Percentiles rank a stretch among this genome's conserved stretches.
Evolutionary conservation across 371 early-diverging fungal genomes (phyloP).

Genomic region (Dipsacomyces acuminosporus): DNA sequence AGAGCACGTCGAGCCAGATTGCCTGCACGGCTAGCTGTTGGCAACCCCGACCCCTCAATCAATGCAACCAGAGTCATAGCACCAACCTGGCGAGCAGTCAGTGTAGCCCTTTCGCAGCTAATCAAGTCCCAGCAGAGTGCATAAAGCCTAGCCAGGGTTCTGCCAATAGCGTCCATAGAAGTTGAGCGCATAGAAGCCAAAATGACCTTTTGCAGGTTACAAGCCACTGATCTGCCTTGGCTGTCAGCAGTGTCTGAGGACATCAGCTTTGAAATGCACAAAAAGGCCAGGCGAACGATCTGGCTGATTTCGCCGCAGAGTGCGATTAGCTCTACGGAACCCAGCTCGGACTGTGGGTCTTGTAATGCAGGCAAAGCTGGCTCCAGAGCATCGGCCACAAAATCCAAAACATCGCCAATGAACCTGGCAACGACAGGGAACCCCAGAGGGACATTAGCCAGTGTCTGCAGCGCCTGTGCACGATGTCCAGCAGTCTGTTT

Average conservation of each 20-base stretch:
- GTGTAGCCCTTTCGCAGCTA: constrained; percentile 18
- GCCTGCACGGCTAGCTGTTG: constrained; percentile 9
- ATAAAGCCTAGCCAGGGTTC: constrained; percentile 20
- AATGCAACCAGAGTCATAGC: constrained; percentile 37
- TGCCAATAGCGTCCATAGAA: constrained; percentile 10
- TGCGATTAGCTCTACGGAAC: constrained; percentile 27
- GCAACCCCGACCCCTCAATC: constrained; percentile 27
- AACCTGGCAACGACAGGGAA: constrained; percentile 14
- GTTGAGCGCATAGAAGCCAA: constrained; percentile 32
- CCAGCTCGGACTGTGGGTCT: constrained; percentile 6
- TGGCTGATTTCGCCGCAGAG: constrained; percentile 35
- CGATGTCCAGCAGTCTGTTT: constrained; percentile 21
- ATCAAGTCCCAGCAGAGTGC: constrained; percentile 28
- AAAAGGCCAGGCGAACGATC: constrained; percentile 28
- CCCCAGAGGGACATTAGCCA: constrained; percentile 29
- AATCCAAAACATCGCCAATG: constrained; percentile 22
- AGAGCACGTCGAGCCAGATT: constrained; percentile 21
- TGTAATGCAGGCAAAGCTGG: constrained; percentile 7
- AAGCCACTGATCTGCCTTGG: not conserved
- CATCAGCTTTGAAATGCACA: constrained; percentile 25
- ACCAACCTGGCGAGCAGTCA: constrained; percentile 37
- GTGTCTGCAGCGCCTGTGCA: constrained; percentile 28
- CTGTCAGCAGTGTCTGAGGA: not conserved
- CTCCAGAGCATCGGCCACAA: constrained; percentile 17
- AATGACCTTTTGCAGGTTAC: constrained; percentile 14